A percentile compares a stretch with the other conserved stretches of the same genome.
phyloP scores from a whole-genome alignment of 768 basidiomycete species.

The Termitomyces sp. region DNA sequence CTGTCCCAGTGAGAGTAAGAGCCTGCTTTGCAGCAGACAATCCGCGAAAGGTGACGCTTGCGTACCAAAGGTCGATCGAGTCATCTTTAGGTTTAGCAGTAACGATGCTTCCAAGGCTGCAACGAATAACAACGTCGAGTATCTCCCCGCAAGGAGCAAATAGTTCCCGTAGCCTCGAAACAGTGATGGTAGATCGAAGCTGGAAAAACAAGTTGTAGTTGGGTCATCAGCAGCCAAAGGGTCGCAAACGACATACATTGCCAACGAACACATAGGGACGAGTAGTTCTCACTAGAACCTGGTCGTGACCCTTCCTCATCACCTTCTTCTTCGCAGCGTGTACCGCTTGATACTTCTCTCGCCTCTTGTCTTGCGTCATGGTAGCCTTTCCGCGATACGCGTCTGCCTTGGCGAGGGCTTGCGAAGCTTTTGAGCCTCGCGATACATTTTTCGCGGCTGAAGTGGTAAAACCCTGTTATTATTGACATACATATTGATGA shows the following conservation, averaged over 20 bases:
- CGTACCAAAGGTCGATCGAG: constrained; percentile 43
- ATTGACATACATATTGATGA: no score
- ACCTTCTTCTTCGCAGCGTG: constrained; percentile 25
- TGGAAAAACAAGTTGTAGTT: constrained; percentile 13
- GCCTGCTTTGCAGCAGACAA: constrained; percentile 39
- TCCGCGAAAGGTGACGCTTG: constrained; percentile 44
- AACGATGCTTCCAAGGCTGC: constrained; percentile 39
- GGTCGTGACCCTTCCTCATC: constrained; percentile 10
- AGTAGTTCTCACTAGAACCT: constrained; percentile 3
- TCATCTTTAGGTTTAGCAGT: constrained; percentile 22
- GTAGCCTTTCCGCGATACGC: constrained; percentile 6
- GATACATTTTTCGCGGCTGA: background rate
- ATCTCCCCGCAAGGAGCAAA: constrained; percentile 40
- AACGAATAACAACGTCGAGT: constrained; percentile 36
- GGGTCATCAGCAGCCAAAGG: background rate
- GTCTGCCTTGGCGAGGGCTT: constrained; percentile 1
- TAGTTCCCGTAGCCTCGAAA: constrained; percentile 27
- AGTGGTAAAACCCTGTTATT: background rate
- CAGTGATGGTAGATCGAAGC: constrained; percentile 35
- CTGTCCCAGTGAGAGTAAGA: constrained; percentile 34
- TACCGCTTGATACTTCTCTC: constrained; percentile 22
- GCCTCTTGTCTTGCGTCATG: constrained; percentile 6
- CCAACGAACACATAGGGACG: constrained; percentile 52
- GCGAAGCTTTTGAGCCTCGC: background rate
- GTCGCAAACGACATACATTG: constrained; percentile 45